Base-by-base conservation (phyloP, 2,329 filamentous ascomycete species). In the Paracorniculantispora psalliotae region DNA sequence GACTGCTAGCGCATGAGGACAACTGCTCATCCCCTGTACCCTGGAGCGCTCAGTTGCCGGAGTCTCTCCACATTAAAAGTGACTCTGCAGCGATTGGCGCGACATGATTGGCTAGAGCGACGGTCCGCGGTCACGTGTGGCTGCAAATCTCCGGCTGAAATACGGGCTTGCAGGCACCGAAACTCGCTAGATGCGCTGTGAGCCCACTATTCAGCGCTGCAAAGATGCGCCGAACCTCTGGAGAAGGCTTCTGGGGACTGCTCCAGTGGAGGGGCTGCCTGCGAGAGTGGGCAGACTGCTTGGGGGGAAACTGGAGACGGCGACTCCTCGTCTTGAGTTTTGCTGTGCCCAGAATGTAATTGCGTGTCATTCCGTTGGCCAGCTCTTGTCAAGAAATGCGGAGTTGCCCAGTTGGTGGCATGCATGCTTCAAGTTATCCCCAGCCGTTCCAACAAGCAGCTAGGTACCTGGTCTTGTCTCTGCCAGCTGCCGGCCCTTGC, bases 111-210 rank as follows among this genome's bases (percentile, higher is more conserved):
- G 57, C 25, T 47, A 15, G 41, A 15, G 26, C 6, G 15, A 25
- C 23, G 39, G 33, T 39, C 48, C 26, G n/a, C 43, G 19, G 49
- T 59, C 57, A 59, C 57, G 57, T 59, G 57, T n/a, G 17, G 48
- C 8, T 10, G 4, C 30, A 12, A 17, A 33, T n/a, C 54, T 21
- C 54, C 17, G 54, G 46, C 54, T 43, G 44, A 39, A 48, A 48
- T 39, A 39, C 43, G 43, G 49, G 54, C 35, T 21, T 43, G 54
- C 44, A 50, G 23, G 25, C 28, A 17, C 19, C 10, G 28, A 19
- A 12, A 48, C 13, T 33, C 13, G 19, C 43, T 17, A 35, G 17
- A 8, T 41, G 41, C 52, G 23, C 52, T 28, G 8, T 41, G 8
- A 47, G n/a, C 13, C 39, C 51, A 54, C 26, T 44, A 26, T 23